These are phyloP conservation scores for Dendrothele bispora DNA, from an alignment of 768 basidiomycete species.

Conservation along the genomic window DNA sequence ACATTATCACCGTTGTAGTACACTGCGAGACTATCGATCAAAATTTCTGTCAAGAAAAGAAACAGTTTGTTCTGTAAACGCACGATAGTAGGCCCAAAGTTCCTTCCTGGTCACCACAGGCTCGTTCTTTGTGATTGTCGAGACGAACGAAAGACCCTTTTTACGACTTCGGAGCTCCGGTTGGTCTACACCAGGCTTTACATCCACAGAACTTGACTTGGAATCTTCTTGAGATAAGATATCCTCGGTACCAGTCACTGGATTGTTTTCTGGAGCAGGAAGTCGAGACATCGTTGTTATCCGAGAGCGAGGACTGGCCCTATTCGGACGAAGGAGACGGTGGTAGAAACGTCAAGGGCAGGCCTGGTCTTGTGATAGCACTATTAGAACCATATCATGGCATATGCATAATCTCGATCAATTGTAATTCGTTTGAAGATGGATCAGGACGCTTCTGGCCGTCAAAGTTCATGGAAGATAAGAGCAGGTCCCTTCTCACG, in stretches of 20 bases:
- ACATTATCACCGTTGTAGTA: constrained; percentile 85
- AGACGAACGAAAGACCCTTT: constrained; percentile 33
- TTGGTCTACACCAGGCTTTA: background rate
- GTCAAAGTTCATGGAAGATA: too few species aligned
- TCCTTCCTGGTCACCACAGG: constrained; percentile 73
- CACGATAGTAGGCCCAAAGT: constrained; percentile 80
- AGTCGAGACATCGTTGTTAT: constrained; percentile 27
- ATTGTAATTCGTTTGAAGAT: too few species aligned
- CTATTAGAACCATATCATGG: too few species aligned
- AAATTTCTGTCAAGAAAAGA: background rate
- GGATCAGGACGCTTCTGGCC: too few species aligned
- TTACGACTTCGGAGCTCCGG: constrained; percentile 8
- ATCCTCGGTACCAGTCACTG: constrained; percentile 12
- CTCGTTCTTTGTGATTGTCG: constrained; percentile 47
- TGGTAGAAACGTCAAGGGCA: too few species aligned
- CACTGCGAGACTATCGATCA: constrained; percentile 39
- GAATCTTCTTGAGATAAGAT: constrained; percentile 10
- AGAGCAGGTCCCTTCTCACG: too few species aligned
- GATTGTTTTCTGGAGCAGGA: constrained; percentile 22
- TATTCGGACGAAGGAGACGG: too few species aligned
- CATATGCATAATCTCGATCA: too few species aligned
- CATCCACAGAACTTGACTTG: constrained; percentile 8
- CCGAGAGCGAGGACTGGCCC: too few species aligned
- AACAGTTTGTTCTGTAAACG: constrained; percentile 29
- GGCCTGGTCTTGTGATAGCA: too few species aligned